Base-by-base conservation (phyloP, 495 filamentous ascomycete species). In the Aspergillus steynii region DNA sequence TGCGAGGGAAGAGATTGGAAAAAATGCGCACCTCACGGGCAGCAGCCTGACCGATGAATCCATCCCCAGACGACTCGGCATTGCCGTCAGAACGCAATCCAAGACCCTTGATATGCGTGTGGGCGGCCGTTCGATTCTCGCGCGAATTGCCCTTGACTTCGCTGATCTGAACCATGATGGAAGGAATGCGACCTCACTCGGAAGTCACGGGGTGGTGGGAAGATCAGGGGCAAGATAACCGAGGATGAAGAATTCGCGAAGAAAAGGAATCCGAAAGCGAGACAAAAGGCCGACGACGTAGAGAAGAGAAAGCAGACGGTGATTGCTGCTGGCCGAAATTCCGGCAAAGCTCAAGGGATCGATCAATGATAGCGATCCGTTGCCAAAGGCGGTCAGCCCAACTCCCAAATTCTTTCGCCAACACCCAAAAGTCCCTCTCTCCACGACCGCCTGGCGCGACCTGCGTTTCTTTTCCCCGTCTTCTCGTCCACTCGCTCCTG, bases 101-200 rank as follows among this genome's bases (percentile, higher is more conserved):
- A 20, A 99, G 82, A 42, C 93, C 93, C 72, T 90, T 95, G 80
- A 99, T 99, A 77, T 99, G 95, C 20, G 95, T 95, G 75, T 99
- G 95, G 60, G 94, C 90, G 42, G 95, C 92, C 28, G 94, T 99
- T 68, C 96, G 87, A 77, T 95, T 93, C 75, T 96, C 92, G 82
- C 95, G 92, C 78, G 88, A 88, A 79, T 91, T 93, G 80, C 90
- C 89, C 80, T 96, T 96, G 68, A 97, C 92, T 82, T 97, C 94
- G 76, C 88, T 93, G 80, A 97, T 96, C 71, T 92, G 90, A 58
- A 97, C 93, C 91, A 96, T 96, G 73, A 57, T 75, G 64, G 58
- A 65, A 52, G 64, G 69, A 60, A 56, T 68, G 66, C 59, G 68
- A 64, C 70, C 67, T 68, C 51, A 56, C 48, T 63, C 42, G 15